Base-by-base conservation (phyloP, 441 rosid species). In the Bocquillonia castaneifolia region DNA sequence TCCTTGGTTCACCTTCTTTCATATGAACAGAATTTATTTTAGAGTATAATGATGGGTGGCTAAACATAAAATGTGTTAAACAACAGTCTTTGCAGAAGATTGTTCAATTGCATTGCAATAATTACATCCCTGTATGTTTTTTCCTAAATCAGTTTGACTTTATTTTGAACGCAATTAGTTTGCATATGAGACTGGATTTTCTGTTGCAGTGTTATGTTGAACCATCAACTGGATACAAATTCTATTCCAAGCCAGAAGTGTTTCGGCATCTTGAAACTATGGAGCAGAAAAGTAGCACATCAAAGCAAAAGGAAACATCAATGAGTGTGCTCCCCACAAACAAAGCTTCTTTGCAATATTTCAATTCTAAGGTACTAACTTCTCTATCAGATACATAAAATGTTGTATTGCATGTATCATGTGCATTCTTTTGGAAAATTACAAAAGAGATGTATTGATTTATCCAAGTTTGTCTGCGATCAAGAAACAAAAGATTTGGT, bases 171-270 rank as follows among this genome's bases (percentile, higher is more conserved):
- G 22, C n/a, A 63, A 40, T 71, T 17, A 5, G 1, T 29, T 68
- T 40, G 22, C 54, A 32, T 55, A 32, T 31, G 62, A 23, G 66
- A 28, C 47, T 59, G 15, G 65, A 53, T 58, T 59, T 50, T 58
- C 36, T 65, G 31, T 59, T 74, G 72, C 82, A 82, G 86, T 39
- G 63, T 52, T 84, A 70, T 56, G 36, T 72, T 59, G 81, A 84
- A 39, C 70, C 68, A 4, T 67, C 63, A 3, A 74, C 74, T 31
- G 77, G 80, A 63, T 20, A 15, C 62, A 85, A 59, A 72, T 82
- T 74, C 74, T 61, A 57, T 67, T 80, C 88, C 70, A 78, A 69
- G 78, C 86, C 86, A 59, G 56, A 75, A 59, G 85, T 81, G 68
- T 20, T 73, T 29, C 70, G 47, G 54, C 70, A 74, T 78, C 85